These are phyloP conservation scores for Pelargonium cotyledonis DNA, from an alignment of 441 rosid species.

Conservation along the genomic window DNA sequence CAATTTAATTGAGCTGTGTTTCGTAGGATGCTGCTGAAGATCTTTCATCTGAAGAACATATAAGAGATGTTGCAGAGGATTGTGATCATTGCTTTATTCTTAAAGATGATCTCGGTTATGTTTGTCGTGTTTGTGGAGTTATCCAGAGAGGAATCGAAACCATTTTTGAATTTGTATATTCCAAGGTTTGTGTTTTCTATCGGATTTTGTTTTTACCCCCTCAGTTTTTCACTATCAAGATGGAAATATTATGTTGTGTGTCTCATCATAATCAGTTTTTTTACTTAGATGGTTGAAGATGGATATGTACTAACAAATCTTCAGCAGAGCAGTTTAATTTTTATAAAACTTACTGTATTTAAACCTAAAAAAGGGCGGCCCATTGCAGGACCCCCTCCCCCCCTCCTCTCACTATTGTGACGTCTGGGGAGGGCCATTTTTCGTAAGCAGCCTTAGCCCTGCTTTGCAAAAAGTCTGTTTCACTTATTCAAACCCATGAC, in stretches of 20 bases:
- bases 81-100: constrained; percentile 66
- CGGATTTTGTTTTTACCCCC: background rate
- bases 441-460: no score
- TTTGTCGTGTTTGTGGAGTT: constrained; percentile 77
- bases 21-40: constrained; percentile 42
- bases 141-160: constrained; percentile 53
- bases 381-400: no score
- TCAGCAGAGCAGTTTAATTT: background rate
- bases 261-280: background rate
- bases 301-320: background rate
- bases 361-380: no score
- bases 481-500: no score
- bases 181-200: background rate
- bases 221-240: background rate
- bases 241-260: background rate
- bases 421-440: no score
- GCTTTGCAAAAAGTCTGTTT: no score
- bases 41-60: constrained; percentile 34
- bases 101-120: constrained; percentile 76
- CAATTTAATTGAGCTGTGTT: no score
- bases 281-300: background rate
- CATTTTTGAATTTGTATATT: constrained; percentile 46
- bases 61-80: constrained; percentile 37
- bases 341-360: no score
- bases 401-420: no score